Evolutionary conservation across 1,284 basidiomycete species (phyloP), one percentile per base, ranked within the genome.

Genomic region (Ganoderma multipileum): DNA sequence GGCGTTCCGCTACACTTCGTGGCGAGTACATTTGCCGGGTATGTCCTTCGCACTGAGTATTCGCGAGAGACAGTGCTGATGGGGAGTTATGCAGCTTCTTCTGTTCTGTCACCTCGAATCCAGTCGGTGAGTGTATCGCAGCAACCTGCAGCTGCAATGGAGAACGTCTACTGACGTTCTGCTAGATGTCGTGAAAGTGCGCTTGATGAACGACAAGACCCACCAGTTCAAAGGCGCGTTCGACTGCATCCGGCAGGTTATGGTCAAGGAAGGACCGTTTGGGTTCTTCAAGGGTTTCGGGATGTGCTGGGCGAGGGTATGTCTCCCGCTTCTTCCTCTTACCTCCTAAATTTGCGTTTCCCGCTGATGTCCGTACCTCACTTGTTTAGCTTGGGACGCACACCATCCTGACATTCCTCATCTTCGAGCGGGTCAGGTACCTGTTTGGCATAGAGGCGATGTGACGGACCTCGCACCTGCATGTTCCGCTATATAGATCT

Each of bases 191-290:
- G 77, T 82, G 33, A 83, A 83, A 68, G 81, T 82, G 33, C 78
- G 82, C 8, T 70, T 82, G n/a, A 82, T 82, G 81, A 82, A 81
- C 68, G 82, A 83, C 72, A 81, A 81, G 68, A 75, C 75, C 55
- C 77, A 79, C 38, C 70, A 76, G 67, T 75, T 74, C 68, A 73
- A 73, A 36, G 78, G 79, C 44, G 76, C 79, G 8, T 54, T 77
- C 42, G 78, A 81, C 70, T 82, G 81, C 63, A 73, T 81, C 12
- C 67, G 68, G 69, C 75, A 67, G 41, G 77, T 82, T 30, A 54
- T 81, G 64, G 68, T 70, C 39, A 71, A 79, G 28, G 81, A 82
- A 68, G 81, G 81, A 0, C 77, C 76, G 1, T 69, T 79, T 65
- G 80, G 80, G 2, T 81, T 82, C 67, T 82, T 74, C 72, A 82